Percentiles rank a stretch among this genome's conserved stretches.
Conservation (phyloP, 345 rosid genomes). For the Syzygium grande region DNA sequence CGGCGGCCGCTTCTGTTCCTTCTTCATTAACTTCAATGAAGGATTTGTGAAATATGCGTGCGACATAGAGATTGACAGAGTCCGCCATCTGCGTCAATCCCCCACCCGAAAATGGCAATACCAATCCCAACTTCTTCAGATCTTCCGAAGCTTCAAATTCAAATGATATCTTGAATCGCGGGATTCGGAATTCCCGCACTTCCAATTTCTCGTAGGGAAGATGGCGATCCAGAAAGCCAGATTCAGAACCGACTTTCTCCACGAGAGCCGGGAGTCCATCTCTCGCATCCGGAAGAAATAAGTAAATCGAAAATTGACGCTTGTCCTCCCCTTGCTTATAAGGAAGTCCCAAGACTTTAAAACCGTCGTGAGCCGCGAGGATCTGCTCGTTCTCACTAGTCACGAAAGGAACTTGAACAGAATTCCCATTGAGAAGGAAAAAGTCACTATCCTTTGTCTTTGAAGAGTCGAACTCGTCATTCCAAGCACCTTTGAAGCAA, state of each 20-base stretch:
- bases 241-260: conserved; percentile 6
- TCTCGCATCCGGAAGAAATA: conserved; percentile 53
- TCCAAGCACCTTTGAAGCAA: conserved; percentile 84
- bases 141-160: conserved; percentile 5
- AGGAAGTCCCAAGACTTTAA: conserved; percentile 69
- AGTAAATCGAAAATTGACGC: conserved; percentile 59
- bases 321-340: conserved; percentile 66
- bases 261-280: conserved; percentile 6
- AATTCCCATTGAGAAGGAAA: conserved; percentile 43
- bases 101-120: neutral
- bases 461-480: conserved; percentile 45
- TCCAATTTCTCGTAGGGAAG: conserved; percentile 1
- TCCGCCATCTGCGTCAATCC: conserved; percentile 6
- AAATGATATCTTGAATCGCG: conserved; percentile 8
- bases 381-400: conserved; percentile 57
- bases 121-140: conserved; percentile 6
- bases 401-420: conserved; percentile 63
- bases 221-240: conserved; percentile 7
- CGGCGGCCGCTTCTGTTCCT: conserved; percentile 13
- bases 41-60: conserved; percentile 6
- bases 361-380: conserved; percentile 36
- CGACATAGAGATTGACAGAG: neutral
- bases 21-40: conserved; percentile 11
- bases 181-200: conserved; percentile 3
- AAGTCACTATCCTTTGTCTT: conserved; percentile 51